These are phyloP conservation scores for Collybia sp. DNA, from an alignment of 768 basidiomycete genomes.

Conservation along the genomic window DNA sequence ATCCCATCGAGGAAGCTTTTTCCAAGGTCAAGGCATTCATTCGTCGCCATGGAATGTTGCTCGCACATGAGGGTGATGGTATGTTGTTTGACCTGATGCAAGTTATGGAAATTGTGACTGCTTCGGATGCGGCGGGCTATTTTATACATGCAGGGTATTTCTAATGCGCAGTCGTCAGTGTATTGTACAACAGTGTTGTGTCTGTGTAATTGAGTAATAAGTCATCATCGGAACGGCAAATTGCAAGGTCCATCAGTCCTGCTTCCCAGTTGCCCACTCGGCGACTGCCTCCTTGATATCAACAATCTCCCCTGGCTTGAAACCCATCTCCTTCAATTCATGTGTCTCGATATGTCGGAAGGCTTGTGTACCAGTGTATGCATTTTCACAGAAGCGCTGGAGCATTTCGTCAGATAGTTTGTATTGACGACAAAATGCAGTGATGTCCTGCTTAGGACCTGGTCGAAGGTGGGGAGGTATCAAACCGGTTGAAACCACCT, in stretches of 20 bases:
- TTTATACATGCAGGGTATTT: slow-evolving; percentile 7
- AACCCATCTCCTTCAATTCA: slow-evolving; percentile 13
- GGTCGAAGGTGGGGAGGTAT: not conserved
- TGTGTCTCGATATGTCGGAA: slow-evolving; percentile 9
- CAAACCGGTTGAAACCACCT: not conserved
- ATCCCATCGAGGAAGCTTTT: slow-evolving; percentile 29
- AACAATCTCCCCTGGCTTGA: slow-evolving; percentile 13
- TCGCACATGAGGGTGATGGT: not conserved
- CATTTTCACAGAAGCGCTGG: slow-evolving; percentile 4
- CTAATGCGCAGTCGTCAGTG: not conserved
- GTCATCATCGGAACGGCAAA: no score
- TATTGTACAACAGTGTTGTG: not conserved
- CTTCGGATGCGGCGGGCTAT: slow-evolving; percentile 4
- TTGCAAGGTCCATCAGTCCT: not conserved
- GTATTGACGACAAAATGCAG: slow-evolving; percentile 1
- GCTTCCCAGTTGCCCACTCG: slow-evolving; percentile 6
- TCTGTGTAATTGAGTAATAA: no score
- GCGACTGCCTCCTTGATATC: slow-evolving; percentile 15
- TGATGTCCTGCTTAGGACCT: slow-evolving; percentile 1
- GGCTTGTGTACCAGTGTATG: slow-evolving; percentile 8
- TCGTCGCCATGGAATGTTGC: not conserved
- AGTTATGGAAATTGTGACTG: slow-evolving; percentile 3
- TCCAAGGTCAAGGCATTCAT: slow-evolving; percentile 21
- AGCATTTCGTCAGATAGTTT: slow-evolving; percentile 5
- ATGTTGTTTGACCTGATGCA: slow-evolving; percentile 4